These are phyloP conservation scores for Verticillium nonalfalfae DNA, from an alignment of 2,329 filamentous ascomycete species.

Conservation along the genomic window DNA sequence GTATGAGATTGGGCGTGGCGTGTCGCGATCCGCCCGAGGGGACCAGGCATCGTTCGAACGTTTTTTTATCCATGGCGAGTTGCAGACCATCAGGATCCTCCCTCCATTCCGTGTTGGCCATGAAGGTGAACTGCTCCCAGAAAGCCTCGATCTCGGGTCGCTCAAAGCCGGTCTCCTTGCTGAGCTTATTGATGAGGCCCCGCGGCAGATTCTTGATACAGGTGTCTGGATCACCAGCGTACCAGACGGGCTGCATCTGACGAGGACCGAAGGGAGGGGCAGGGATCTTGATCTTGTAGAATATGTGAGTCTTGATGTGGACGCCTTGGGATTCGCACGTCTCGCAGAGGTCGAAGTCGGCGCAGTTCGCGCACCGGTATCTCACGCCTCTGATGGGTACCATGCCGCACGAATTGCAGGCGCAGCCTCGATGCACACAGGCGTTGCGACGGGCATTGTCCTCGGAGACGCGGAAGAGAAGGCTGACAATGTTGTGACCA, in stretches of 20 bases:
- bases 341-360: conserved; percentile 93
- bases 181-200: conserved; percentile 60
- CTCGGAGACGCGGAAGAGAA: conserved; percentile 89
- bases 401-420: conserved; percentile 83
- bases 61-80: conserved; percentile 84
- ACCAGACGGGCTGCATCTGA: conserved; percentile 78
- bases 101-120: conserved; percentile 79
- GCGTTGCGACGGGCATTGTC: conserved; percentile 84
- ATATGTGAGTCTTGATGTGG: conserved; percentile 87
- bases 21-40: conserved; percentile 76
- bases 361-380: conserved; percentile 92
- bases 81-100: conserved; percentile 72
- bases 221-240: conserved; percentile 76
- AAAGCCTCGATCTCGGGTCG: conserved; percentile 84
- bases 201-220: conserved; percentile 62
- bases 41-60: conserved; percentile 86
- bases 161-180: conserved; percentile 71
- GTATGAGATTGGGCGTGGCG: conserved; percentile 79
- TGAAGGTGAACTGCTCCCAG: conserved; percentile 95
- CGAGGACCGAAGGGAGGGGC: conserved; percentile 77
- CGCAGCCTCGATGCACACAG: conserved; percentile 87
- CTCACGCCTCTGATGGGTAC: conserved; percentile 87
- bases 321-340: conserved; percentile 75
- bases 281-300: conserved; percentile 92
- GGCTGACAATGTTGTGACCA: conserved; percentile 75